Base-by-base conservation (phyloP, 75 land plant species). In the Pinus taeda region DNA sequence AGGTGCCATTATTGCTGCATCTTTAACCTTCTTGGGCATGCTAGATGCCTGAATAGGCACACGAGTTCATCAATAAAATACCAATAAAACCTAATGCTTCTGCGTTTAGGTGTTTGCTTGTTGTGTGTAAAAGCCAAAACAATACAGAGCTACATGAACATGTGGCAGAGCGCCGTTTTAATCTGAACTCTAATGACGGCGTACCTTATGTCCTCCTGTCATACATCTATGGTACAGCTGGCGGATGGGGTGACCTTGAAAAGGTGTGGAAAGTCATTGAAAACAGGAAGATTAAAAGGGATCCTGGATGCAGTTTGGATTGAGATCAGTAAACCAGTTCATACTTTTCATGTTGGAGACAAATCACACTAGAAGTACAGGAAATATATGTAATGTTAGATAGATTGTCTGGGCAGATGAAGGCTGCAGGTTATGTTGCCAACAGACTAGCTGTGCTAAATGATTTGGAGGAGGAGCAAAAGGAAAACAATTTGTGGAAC, bases 61-160 rank as follows among this genome's bases (percentile, higher is more conserved):
- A 17, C 0, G 39, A 39, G 26, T 71, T 71, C 20, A 42, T 71
- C 21, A 71, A 29, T n/a, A 71, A 71, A 36, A 37, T 36, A 15
- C 37, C 73, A 18, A 59, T 77, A 36, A 53, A 77, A 77, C 73
- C 72, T 22, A n/a, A 22, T 78, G 80, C 22, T 11, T 24, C 11
- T 26, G 30, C n/a, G 45, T 78, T 55, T 80, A 71, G n/a, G 59
- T 24, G 57, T 74, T 75, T 78, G 36, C 37, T 78, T 75, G 80
- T 60, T 17, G 80, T 59, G n/a, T 78, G 80, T 21, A 74, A 66
- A 55, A 37, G 30, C 14, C 56, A 75, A 20, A 39, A 42, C 15
- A 59, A 79, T 77, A 55, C 49, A 59, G 29, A 58, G 18, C 39
- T 37, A 57, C 79, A 45, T 26, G 62, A 77, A 76, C 57, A 17